phyloP scores from a whole-genome alignment of 2,329 filamentous ascomycete genomes.

The Chaetomium strumarium region DNA sequence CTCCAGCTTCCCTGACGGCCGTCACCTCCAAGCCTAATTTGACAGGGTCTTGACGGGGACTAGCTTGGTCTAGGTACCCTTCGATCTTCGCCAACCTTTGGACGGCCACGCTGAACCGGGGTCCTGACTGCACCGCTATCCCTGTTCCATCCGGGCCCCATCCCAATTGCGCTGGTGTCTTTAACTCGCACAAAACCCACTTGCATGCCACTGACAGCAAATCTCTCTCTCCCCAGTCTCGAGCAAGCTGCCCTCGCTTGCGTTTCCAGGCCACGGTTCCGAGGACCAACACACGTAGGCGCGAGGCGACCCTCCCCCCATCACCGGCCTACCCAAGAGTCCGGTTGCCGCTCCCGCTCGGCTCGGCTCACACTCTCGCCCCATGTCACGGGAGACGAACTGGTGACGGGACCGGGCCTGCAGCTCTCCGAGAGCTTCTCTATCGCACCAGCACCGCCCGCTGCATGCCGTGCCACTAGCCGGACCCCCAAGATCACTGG shows the following conservation, averaged over 20 bases:
- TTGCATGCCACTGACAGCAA: conserved; percentile 36
- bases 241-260: conserved; percentile 6
- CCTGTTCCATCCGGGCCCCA: conserved; percentile 35
- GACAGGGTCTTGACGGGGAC: conserved; percentile 8
- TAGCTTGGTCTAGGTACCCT: conserved; percentile 23
- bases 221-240: conserved; percentile 27
- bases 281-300: conserved; percentile 9
- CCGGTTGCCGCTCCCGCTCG: conserved; percentile 10
- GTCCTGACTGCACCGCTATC: conserved; percentile 28
- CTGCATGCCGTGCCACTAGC: conserved; percentile 44
- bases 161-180: conserved; percentile 39
- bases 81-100: conserved; percentile 26
- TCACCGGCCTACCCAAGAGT: conserved; percentile 4
- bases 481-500: conserved; percentile 37
- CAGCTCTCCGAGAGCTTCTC: conserved; percentile 38
- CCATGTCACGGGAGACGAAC: conserved; percentile 18
- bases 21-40: neutral
- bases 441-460: conserved; percentile 34
- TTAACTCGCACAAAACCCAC: conserved; percentile 48
- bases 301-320: conserved; percentile 9
- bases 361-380: conserved; percentile 9
- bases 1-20: no score
- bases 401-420: conserved; percentile 31
- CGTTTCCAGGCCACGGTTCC: conserved; percentile 3
- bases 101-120: conserved; percentile 23